Conservation (phyloP, 345 rosid genomes). For the Gossypium turneri region DNA sequence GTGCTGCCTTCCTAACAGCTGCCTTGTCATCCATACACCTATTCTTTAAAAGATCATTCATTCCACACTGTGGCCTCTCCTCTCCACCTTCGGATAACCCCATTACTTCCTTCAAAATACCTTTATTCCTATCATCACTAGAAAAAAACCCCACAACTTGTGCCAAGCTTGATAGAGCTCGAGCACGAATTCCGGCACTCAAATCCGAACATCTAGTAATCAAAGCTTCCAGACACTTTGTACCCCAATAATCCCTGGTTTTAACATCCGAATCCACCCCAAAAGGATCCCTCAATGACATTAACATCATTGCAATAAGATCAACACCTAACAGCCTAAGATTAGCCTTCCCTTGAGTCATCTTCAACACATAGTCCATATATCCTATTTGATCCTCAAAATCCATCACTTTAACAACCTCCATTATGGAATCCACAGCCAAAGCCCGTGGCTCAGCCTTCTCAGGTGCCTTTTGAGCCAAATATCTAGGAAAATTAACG, state of each 20-base stretch:
- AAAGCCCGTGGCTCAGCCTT: constrained; percentile 78
- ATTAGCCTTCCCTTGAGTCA: constrained; percentile 68
- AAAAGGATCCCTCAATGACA: constrained; percentile 44
- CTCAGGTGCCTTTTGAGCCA: constrained; percentile 78
- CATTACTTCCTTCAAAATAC: constrained; percentile 49
- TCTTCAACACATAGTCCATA: constrained; percentile 53
- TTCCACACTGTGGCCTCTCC: constrained; percentile 22
- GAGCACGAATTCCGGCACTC: constrained; percentile 57
- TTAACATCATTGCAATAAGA: constrained; percentile 58
- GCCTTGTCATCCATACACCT: constrained; percentile 92
- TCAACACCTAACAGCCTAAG: constrained; percentile 77
- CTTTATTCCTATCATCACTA: constrained; percentile 38
- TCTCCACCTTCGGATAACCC: constrained; percentile 36
- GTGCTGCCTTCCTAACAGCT: constrained; percentile 71
- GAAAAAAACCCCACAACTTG: constrained; percentile 66
- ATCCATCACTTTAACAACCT: constrained; percentile 61
- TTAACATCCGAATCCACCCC: constrained; percentile 30
- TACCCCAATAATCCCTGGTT: constrained; percentile 45
- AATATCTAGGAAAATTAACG: constrained; percentile 58
- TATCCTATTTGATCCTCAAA: constrained; percentile 46
- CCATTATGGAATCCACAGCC: constrained; percentile 78
- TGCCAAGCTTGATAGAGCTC: constrained; percentile 77
- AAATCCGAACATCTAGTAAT: constrained; percentile 67
- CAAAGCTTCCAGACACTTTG: constrained; percentile 58
- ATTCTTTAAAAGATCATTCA: constrained; percentile 57